Evolutionary conservation across 305 asterid genomes (phyloP), one percentile per base, ranked within the genome.

Genomic region (Rubia peregrina): DNA sequence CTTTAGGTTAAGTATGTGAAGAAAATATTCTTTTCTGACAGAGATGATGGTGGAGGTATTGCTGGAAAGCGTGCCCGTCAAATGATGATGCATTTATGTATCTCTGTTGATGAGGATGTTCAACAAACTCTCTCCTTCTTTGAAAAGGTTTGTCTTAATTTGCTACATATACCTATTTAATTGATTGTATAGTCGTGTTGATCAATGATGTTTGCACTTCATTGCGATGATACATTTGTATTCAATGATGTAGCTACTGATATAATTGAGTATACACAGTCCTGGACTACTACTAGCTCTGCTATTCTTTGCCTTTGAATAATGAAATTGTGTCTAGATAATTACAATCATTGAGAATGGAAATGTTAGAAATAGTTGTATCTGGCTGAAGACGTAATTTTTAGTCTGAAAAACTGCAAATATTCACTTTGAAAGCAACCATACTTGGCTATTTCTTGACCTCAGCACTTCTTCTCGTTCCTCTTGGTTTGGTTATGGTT

Each of bases 91-190:
- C 84, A 82, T 75, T 79, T 93, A 51, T 90, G 96, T 36, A 81
- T 89, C 78, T 79, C 90, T 44, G 85, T 87, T 7, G 98, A 89
- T 61, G 98, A 93, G 60, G 98, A 93, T 71, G 73, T 93, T 83
- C 97, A 93, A 80, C 96, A 86, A 78, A 93, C 98, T 11, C 83
- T 93, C 68, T 91, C 97, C 17, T 90, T 86, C 78, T 86, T 93
- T 76, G 92, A 90, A 74, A 93, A 90, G 95, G 97, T 89, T 77
- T 38, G 69, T 51, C 55, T 65, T 8, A 9, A 14, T 22, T 56
- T 30, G 24, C 9, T 33, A 36, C 14, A n/a, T 13, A 16, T 48
- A 4, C 36, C n/a, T 13, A 11, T 48, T 12, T 13, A 48, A 48
- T 48, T 13, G 57, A 5, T 51, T 16, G 4, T 51, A 0, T 19